Percentiles rank a stretch among this genome's conserved stretches.
phyloP scores from a whole-genome alignment of 257 asterid genomes.

The Fraxinus quadrangulata region DNA sequence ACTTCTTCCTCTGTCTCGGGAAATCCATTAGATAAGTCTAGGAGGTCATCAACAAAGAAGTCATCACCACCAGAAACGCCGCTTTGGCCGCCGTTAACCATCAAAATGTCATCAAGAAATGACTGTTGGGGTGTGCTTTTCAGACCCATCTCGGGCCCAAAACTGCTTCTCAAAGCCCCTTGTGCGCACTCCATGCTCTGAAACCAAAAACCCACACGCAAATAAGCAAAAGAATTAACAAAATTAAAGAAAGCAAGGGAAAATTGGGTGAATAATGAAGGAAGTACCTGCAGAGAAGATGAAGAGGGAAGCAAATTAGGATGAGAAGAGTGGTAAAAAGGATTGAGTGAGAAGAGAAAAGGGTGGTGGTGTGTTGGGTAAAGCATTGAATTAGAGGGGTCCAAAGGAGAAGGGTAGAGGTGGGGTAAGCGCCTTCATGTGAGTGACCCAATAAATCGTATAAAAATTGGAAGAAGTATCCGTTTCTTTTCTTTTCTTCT shows the following conservation, averaged over 20 bases:
- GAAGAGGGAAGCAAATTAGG: constrained; percentile 34
- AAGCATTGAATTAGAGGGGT: constrained; percentile 67
- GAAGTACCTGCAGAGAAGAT: constrained; percentile 40
- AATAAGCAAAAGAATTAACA: constrained; percentile 7
- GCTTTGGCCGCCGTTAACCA: constrained; percentile 22
- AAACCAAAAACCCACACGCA: constrained; percentile 30
- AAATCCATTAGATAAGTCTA: constrained; percentile 72
- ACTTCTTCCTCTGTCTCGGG: constrained; percentile 34
- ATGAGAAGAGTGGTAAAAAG: constrained; percentile 36
- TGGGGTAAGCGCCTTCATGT: not conserved
- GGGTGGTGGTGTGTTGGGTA: constrained; percentile 73
- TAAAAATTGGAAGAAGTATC: constrained; percentile 1
- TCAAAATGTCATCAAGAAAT: constrained; percentile 28
- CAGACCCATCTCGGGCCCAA: constrained; percentile 26
- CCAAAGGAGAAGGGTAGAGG: constrained; percentile 2
- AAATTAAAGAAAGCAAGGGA: not conserved
- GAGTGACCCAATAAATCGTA: constrained; percentile 20
- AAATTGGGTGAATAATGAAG: not conserved
- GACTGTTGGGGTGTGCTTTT: not conserved
- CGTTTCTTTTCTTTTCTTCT: not conserved
- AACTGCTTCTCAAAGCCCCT: constrained; percentile 33
- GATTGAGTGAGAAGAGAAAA: constrained; percentile 45
- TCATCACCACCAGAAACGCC: constrained; percentile 54
- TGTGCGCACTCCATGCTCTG: constrained; percentile 51
- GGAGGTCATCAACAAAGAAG: constrained; percentile 77